These are phyloP conservation scores for Prunus kanzakura DNA, from an alignment of 306 rosid species.

Conservation along the genomic window DNA sequence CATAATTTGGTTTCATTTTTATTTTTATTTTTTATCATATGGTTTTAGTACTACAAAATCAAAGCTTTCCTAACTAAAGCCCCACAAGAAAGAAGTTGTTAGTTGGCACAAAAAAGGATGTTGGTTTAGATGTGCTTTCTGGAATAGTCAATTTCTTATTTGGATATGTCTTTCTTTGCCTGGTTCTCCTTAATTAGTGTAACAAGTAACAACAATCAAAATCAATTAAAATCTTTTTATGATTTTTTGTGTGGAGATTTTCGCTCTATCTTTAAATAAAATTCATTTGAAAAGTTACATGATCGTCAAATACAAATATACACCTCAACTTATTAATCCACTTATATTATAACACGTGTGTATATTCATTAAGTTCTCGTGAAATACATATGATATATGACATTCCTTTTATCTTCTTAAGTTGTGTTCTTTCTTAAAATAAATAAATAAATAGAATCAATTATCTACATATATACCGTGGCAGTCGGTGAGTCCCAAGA, in stretches of 20 bases:
- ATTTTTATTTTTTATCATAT: too few species aligned
- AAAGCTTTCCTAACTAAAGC: background rate
- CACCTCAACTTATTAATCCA: too few species aligned
- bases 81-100: background rate
- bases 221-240: background rate
- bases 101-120: background rate
- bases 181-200: background rate
- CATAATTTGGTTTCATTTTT: too few species aligned
- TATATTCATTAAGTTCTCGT: too few species aligned
- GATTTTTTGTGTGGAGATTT: background rate
- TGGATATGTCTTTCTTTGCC: background rate
- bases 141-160: background rate
- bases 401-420: too few species aligned
- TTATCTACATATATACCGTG: background rate
- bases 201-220: background rate
- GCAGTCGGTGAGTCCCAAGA: background rate
- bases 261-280: background rate
- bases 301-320: background rate
- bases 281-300: background rate
- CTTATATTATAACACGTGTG: too few species aligned
- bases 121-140: background rate
- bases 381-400: too few species aligned
- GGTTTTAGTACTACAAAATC: background rate
- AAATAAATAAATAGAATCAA: background rate
- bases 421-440: background rate